A percentile compares a stretch with the other conserved stretches of the same genome.
Conservation (phyloP, 2,329 filamentous ascomycete species). For the Aspergillus chevalieri region DNA sequence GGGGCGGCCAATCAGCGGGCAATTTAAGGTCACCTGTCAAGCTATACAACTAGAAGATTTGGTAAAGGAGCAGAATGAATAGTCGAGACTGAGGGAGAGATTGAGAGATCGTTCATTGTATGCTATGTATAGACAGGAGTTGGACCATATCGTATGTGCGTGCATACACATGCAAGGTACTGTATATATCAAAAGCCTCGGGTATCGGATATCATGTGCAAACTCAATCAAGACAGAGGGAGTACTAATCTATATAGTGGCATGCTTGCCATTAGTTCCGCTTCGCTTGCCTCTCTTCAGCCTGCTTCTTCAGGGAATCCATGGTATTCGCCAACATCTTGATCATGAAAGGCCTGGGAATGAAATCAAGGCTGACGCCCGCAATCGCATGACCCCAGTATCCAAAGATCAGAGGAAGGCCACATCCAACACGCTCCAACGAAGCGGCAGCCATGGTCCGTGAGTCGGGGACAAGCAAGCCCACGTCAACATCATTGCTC, state of each 20-base stretch:
- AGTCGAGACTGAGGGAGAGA: not conserved
- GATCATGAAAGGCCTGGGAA: conserved; percentile 1
- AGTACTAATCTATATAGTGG: not conserved
- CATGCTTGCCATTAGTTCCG: not conserved
- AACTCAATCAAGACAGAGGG: not conserved
- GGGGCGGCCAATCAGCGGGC: not conserved
- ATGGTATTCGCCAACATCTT: not conserved
- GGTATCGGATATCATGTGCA: not conserved
- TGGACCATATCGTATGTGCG: no score
- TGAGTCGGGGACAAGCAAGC: conserved; percentile 24
- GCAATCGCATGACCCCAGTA: conserved; percentile 26
- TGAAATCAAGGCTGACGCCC: not conserved
- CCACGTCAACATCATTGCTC: conserved; percentile 15
- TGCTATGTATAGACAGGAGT: not conserved
- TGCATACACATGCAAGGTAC: not conserved
- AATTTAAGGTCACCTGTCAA: not conserved
- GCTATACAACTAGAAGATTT: not conserved
- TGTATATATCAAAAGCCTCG: not conserved
- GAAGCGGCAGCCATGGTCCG: conserved; percentile 24
- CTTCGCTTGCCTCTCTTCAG: conserved; percentile 2
- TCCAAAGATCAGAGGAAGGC: conserved; percentile 21
- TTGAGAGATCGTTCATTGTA: no score
- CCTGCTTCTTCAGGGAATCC: not conserved
- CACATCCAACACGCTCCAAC: conserved; percentile 32
- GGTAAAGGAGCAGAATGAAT: not conserved